Evolutionary conservation across 441 rosid species (phyloP).

Genomic region (Populus hybrid): DNA sequence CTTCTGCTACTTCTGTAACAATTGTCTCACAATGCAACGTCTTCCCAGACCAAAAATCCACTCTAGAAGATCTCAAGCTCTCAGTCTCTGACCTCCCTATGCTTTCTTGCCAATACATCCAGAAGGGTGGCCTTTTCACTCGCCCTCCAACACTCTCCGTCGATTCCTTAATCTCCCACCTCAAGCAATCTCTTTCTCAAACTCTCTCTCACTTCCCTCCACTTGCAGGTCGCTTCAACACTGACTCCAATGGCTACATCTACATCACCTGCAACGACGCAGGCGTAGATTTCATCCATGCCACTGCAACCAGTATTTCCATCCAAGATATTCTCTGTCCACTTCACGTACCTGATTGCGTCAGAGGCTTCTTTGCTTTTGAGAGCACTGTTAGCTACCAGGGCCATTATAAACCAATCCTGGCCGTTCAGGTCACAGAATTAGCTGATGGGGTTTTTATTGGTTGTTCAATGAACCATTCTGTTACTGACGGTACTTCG

Average conservation of each 20-base stretch:
- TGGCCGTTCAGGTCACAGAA: conserved; percentile 82
- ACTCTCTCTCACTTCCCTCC: conserved; percentile 75
- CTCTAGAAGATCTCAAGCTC: conserved; percentile 46
- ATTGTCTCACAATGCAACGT: conserved; percentile 58
- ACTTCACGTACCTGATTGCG: conserved; percentile 50
- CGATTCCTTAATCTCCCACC: conserved; percentile 38
- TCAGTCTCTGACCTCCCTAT: conserved; percentile 90
- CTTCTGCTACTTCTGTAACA: conserved; percentile 30
- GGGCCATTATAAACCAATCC: conserved; percentile 64
- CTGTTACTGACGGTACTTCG: conserved; percentile 86
- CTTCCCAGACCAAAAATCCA: conserved; percentile 50
- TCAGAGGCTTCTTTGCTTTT: conserved; percentile 65
- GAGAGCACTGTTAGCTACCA: conserved; percentile 65
- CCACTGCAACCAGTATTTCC: conserved; percentile 39
- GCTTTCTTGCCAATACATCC: conserved; percentile 96
- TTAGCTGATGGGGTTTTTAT: conserved; percentile 71
- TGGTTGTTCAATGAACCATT: conserved; percentile 71
- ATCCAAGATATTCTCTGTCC: conserved; percentile 44
- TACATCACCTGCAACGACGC: conserved; percentile 68
- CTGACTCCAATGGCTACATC: conserved; percentile 55
- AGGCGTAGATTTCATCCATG: conserved; percentile 64
- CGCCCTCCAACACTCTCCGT: conserved; percentile 34
- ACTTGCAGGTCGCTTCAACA: conserved; percentile 74
- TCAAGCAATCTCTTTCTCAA: conserved; percentile 57
- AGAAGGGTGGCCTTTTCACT: conserved; percentile 69